Evolutionary conservation across 345 rosid species (phyloP).

Genomic region (Aquilaria sinensis): DNA sequence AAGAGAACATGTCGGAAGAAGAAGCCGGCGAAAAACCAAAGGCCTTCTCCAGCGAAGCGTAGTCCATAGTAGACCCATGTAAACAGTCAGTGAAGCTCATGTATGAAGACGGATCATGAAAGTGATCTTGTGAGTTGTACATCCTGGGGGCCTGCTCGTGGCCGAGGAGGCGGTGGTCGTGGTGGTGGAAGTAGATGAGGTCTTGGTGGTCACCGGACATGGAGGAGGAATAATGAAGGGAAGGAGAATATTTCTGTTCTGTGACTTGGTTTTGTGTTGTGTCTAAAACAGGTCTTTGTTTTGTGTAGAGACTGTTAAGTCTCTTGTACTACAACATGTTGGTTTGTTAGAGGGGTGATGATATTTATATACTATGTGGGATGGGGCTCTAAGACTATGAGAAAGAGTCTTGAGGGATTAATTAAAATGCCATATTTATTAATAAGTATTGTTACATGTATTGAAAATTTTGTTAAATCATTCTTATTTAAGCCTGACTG

Average conservation of each 20-base stretch:
- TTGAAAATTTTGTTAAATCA: no score
- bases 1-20: conserved; percentile 44
- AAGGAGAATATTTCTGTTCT: neutral
- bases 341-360: no score
- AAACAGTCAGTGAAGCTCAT: conserved; percentile 58
- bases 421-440: no score
- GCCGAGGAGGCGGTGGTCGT: conserved; percentile 14
- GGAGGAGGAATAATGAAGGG: conserved; percentile 21
- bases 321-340: no score
- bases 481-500: no score
- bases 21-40: conserved; percentile 49
- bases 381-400: no score
- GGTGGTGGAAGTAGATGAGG: conserved; percentile 33
- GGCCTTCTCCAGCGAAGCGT: conserved; percentile 44
- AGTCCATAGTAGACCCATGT: conserved; percentile 41
- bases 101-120: conserved; percentile 39
- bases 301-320: no score
- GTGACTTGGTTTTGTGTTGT: no score
- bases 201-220: conserved; percentile 76
- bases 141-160: neutral
- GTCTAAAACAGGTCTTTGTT: no score
- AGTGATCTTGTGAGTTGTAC: conserved; percentile 16
- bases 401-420: no score
- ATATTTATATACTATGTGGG: no score
- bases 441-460: no score